phyloP scores from a whole-genome alignment of 257 asterid genomes.

The Nicotiana noctiflora region DNA sequence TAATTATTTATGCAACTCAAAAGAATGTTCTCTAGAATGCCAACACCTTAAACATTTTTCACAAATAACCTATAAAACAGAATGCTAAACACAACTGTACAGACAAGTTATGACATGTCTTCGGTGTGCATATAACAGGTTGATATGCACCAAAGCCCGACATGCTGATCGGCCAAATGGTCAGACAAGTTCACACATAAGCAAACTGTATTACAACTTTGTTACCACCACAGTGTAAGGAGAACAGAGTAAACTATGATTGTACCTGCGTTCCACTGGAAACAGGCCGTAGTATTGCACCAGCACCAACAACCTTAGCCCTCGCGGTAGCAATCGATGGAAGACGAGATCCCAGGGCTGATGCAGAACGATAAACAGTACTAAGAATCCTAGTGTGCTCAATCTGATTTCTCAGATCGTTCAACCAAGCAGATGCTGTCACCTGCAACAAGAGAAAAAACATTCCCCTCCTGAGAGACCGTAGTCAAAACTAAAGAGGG shows the following conservation, averaged over 20 bases:
- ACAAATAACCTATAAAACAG: neutral
- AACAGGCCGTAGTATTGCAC: conserved; percentile 92
- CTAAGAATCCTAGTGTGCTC: conserved; percentile 90
- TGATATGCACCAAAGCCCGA: neutral
- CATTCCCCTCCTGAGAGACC: conserved; percentile 5
- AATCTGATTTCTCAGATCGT: conserved; percentile 84
- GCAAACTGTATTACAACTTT: neutral
- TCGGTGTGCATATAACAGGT: neutral
- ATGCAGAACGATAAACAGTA: conserved; percentile 93
- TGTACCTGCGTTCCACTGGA: conserved; percentile 86
- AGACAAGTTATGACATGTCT: neutral
- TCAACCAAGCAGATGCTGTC: conserved; percentile 97
- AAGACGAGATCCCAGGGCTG: conserved; percentile 95
- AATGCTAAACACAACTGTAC: neutral
- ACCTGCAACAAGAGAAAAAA: conserved; percentile 41
- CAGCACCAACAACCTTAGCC: conserved; percentile 98
- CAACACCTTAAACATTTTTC: neutral
- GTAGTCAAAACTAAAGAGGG: neutral
- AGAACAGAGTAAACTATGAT: neutral
- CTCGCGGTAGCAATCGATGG: conserved; percentile 92
- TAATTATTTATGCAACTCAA: neutral
- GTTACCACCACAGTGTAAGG: neutral
- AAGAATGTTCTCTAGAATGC: neutral
- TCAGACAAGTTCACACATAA: neutral
- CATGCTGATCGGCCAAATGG: neutral